Evolutionary conservation across 2,329 filamentous ascomycete species (phyloP).

Genomic region (Fusarium multiceps): DNA sequence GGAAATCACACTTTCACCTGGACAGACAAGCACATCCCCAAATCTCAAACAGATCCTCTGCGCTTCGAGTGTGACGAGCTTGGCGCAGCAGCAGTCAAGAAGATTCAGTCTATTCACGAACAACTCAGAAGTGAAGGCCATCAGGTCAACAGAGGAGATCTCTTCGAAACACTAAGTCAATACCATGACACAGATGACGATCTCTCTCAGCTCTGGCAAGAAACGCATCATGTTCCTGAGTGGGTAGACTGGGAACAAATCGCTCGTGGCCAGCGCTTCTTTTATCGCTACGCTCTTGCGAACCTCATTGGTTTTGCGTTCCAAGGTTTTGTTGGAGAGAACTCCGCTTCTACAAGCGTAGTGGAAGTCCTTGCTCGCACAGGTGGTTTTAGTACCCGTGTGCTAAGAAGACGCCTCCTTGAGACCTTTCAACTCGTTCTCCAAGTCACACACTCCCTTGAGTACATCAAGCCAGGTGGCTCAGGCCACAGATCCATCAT

Average conservation of each 20-base stretch:
- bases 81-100: conserved; percentile 10
- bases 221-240: conserved; percentile 68
- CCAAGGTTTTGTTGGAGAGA: conserved; percentile 53
- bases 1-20: conserved; percentile 18
- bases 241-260: conserved; percentile 78
- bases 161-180: conserved; percentile 15
- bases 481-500: conserved; percentile 70
- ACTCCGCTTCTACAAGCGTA: conserved; percentile 64
- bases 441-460: conserved; percentile 69
- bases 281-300: conserved; percentile 74
- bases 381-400: conserved; percentile 71
- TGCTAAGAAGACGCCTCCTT: conserved; percentile 68
- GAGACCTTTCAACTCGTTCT: conserved; percentile 57
- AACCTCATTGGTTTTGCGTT: conserved; percentile 63
- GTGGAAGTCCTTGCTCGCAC: conserved; percentile 74
- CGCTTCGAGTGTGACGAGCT: conserved; percentile 19
- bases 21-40: conserved; percentile 19
- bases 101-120: conserved; percentile 6
- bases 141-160: conserved; percentile 3
- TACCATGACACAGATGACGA: background rate
- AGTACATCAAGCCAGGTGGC: conserved; percentile 70
- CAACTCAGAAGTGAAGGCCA: conserved; percentile 1
- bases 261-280: conserved; percentile 67
- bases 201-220: conserved; percentile 36
- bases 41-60: conserved; percentile 22